phyloP scores from a whole-genome alignment of 108 stramenopile genomes.

The Asterionellopsis glacialis region DNA sequence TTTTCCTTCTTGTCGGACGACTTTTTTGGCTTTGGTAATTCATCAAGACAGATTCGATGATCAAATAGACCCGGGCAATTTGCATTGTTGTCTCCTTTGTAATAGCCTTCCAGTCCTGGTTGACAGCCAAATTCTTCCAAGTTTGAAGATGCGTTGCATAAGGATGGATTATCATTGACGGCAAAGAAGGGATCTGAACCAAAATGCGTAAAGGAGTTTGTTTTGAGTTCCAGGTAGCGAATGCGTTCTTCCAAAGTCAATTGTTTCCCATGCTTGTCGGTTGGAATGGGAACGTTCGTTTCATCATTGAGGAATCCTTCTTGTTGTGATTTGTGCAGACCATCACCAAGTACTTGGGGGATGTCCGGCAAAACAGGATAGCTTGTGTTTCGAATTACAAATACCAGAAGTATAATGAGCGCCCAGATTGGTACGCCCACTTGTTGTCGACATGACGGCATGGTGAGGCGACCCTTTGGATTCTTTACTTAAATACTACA shows the following conservation, averaged over 20 bases:
- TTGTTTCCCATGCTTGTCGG: neutral
- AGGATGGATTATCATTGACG: neutral
- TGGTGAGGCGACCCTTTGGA: no score
- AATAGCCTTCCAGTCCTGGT: neutral
- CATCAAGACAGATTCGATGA: neutral
- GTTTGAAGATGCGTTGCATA: neutral
- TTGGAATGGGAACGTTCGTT: slow-evolving; percentile 1
- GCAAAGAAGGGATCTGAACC: slow-evolving; percentile 1
- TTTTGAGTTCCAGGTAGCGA: slow-evolving; percentile 6
- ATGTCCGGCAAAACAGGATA: no score
- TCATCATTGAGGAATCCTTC: slow-evolving; percentile 2
- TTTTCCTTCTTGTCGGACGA: no score
- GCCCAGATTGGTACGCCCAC: no score
- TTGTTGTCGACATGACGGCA: no score
- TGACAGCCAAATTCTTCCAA: slow-evolving; percentile 5
- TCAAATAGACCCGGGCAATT: slow-evolving; percentile 2
- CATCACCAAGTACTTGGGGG: no score
- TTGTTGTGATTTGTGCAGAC: no score
- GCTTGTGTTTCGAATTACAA: no score
- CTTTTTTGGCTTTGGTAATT: neutral
- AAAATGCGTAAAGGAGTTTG: neutral
- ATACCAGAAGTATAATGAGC: no score
- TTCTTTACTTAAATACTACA: no score
- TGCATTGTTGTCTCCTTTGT: neutral
- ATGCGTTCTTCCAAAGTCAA: neutral